A percentile compares a stretch with the other conserved stretches of the same genome.
Evolutionary conservation across 192 early-diverging fungal species (phyloP).

Genomic region (Radiomyces spectabilis): DNA sequence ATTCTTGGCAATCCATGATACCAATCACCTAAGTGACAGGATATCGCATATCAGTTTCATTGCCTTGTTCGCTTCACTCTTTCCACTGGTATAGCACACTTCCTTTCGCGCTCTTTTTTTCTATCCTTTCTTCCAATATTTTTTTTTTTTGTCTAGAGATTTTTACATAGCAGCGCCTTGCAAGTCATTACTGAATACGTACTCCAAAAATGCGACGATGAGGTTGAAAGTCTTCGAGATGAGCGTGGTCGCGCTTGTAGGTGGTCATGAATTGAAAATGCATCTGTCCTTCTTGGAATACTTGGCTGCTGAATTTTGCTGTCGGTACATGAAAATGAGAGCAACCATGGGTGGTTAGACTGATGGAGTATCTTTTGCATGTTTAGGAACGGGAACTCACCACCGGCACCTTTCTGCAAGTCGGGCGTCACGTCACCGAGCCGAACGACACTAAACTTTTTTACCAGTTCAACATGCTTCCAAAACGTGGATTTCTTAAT

Average conservation of each 20-base stretch:
- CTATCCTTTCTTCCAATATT: not conserved
- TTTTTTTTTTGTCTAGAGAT: not conserved
- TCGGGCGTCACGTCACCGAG: constrained; percentile 66
- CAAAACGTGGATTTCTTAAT: constrained; percentile 57
- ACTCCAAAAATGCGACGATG: constrained; percentile 69
- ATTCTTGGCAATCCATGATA: constrained; percentile 72
- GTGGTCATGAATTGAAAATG: constrained; percentile 66
- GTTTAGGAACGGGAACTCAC: constrained; percentile 13
- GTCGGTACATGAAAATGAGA: not conserved
- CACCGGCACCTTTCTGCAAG: constrained; percentile 30
- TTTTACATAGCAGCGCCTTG: not conserved
- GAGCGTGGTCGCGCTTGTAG: constrained; percentile 59
- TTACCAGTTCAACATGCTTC: constrained; percentile 58
- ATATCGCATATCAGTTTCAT: not conserved
- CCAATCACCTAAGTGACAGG: constrained; percentile 56
- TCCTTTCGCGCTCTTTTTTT: not conserved
- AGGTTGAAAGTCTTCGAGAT: constrained; percentile 70
- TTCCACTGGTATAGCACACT: no score
- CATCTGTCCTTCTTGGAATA: constrained; percentile 58
- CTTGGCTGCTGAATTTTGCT: constrained; percentile 52
- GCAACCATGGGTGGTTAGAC: not conserved
- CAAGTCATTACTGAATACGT: no score
- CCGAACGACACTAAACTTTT: constrained; percentile 54
- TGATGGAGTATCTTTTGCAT: not conserved
- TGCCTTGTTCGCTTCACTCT: not conserved